Conservation (phyloP, 106 monocot genomes). For the Dactylorhiza incarnata region DNA sequence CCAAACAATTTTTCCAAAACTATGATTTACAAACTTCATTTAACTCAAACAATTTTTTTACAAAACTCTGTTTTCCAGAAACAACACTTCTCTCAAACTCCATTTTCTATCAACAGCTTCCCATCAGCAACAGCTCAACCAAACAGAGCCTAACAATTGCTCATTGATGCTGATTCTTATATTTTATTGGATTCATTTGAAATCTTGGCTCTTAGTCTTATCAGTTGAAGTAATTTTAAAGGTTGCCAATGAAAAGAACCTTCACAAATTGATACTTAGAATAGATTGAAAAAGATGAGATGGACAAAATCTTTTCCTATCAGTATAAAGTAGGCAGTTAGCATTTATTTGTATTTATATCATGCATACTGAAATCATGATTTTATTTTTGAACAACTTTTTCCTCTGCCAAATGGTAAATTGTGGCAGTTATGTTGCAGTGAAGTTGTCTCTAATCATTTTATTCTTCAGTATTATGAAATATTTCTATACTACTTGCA, state of each 20-base stretch:
- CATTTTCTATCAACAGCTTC: too few relatives aligned
- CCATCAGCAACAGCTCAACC: too few relatives aligned
- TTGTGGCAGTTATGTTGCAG: neutral
- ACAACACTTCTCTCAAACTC: too few relatives aligned
- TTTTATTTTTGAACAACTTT: neutral
- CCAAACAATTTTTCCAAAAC: too few relatives aligned
- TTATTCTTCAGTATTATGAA: neutral
- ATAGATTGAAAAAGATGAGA: neutral
- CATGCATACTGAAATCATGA: neutral
- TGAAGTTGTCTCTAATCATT: neutral
- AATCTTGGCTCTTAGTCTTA: neutral
- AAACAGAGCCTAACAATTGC: too few relatives aligned
- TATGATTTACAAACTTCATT: too few relatives aligned
- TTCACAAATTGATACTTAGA: neutral
- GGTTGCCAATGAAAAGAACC: neutral
- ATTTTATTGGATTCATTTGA: neutral
- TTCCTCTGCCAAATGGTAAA: slow-evolving; percentile 1
- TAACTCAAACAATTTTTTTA: too few relatives aligned
- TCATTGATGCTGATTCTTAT: neutral
- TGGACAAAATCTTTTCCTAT: neutral
- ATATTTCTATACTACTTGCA: slow-evolving; percentile 19
- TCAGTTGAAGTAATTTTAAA: neutral
- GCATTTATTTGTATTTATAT: neutral
- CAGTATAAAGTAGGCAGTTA: neutral
- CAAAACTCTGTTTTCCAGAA: too few relatives aligned